phyloP scores from a whole-genome alignment of 129 eudicot species.

The Flaveria ramosissima region DNA sequence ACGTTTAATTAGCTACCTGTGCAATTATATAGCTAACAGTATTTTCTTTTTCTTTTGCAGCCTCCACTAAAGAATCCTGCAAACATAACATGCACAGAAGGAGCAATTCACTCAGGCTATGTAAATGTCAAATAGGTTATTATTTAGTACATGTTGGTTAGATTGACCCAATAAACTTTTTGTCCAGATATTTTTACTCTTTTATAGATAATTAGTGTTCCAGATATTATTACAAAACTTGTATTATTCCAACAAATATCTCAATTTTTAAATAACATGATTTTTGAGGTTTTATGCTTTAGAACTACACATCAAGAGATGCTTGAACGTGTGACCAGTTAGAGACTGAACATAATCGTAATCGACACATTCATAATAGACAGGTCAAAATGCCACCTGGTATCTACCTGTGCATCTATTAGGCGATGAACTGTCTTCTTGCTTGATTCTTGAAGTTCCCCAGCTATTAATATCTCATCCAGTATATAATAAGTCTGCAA shows the following conservation, averaged over 20 bases:
- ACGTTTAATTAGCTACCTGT: slow-evolving; percentile 63
- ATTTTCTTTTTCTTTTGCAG: slow-evolving; percentile 74
- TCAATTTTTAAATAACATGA: neutral
- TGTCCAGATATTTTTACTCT: neutral
- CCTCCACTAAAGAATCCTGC: slow-evolving; percentile 84
- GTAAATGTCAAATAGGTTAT: neutral
- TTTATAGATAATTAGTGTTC: neutral
- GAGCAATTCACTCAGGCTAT: neutral
- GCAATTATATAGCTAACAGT: slow-evolving; percentile 64
- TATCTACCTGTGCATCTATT: slow-evolving; percentile 68
- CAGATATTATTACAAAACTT: neutral
- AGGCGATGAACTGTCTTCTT: slow-evolving; percentile 79
- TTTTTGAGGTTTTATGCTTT: neutral
- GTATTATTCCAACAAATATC: neutral
- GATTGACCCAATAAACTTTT: neutral
- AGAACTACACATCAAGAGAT: neutral
- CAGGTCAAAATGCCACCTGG: neutral
- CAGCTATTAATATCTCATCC: slow-evolving; percentile 88
- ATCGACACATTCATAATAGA: neutral
- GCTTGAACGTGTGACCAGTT: neutral
- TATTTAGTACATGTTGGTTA: neutral
- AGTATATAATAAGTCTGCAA: slow-evolving; percentile 81
- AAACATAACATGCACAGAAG: slow-evolving; percentile 8
- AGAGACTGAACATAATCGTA: neutral
- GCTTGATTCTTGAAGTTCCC: slow-evolving; percentile 95